Evolutionary conservation across 2,329 filamentous ascomycete genomes (phyloP).

Genomic region (Ceratocystis ficicola): DNA sequence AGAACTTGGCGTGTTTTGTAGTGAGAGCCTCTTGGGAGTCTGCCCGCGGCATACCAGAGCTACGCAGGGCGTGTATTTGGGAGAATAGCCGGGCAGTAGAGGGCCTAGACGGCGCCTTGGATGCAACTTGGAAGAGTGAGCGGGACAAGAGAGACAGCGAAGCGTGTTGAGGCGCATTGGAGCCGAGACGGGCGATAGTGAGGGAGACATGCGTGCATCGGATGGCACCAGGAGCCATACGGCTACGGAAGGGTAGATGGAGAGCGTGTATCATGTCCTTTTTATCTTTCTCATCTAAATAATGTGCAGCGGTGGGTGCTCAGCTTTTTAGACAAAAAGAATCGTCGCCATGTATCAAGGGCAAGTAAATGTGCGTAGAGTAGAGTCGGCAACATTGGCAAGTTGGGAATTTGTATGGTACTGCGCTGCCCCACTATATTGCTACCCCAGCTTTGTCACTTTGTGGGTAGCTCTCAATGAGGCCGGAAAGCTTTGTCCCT

Average conservation of each 20-base stretch:
- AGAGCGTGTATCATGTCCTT: background rate
- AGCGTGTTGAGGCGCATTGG: background rate
- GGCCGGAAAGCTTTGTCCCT: slow-evolving; percentile 1
- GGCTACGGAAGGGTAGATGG: background rate
- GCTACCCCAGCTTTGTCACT: slow-evolving; percentile 6
- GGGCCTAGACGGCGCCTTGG: background rate
- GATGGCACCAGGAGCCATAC: background rate
- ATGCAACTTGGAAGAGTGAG: background rate
- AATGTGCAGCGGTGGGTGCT: background rate
- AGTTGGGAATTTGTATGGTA: background rate
- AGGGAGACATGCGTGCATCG: background rate
- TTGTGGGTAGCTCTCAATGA: background rate
- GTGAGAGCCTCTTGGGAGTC: slow-evolving; percentile 7
- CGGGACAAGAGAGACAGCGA: background rate
- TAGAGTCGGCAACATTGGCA: background rate
- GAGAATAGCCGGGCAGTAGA: background rate
- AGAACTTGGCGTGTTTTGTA: slow-evolving; percentile 7
- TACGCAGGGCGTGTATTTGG: background rate
- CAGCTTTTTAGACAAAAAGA: background rate
- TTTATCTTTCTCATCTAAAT: background rate
- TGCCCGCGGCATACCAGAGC: background rate
- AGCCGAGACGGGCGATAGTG: background rate
- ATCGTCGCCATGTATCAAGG: too few relatives aligned
- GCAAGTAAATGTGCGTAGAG: too few relatives aligned
- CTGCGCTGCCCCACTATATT: background rate